A percentile compares a stretch with the other conserved stretches of the same genome.
Evolutionary conservation across 2,329 filamentous ascomycete species (phyloP).

Genomic region (Colletotrichum viniferum): DNA sequence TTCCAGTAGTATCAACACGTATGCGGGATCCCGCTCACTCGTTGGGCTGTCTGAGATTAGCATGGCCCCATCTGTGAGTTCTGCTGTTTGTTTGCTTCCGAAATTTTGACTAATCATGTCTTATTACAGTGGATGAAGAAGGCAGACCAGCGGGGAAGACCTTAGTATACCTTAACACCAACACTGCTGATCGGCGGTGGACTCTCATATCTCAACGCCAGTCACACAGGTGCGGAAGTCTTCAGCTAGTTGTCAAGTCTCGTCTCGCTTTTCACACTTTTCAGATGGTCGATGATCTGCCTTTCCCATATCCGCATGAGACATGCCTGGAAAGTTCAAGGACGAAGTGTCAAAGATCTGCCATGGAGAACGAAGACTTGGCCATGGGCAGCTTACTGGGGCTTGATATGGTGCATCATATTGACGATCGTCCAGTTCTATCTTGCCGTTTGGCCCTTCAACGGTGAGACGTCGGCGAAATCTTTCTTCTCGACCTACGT

Average conservation of each 20-base stretch:
- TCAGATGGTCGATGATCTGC: constrained; percentile 47
- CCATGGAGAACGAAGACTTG: constrained; percentile 48
- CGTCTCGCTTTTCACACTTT: constrained; percentile 47
- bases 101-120: neutral
- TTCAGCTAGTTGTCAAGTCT: constrained; percentile 52
- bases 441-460: constrained; percentile 48
- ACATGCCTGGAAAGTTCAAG: constrained; percentile 41
- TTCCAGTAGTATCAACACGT: constrained; percentile 44
- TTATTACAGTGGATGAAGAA: neutral
- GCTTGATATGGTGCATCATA: constrained; percentile 45
- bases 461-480: constrained; percentile 31
- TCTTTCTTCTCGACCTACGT: constrained; percentile 53
- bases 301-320: constrained; percentile 46
- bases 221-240: constrained; percentile 41
- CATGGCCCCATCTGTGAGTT: constrained; percentile 21
- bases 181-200: constrained; percentile 55
- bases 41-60: constrained; percentile 46
- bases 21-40: constrained; percentile 43
- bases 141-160: neutral
- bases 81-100: neutral
- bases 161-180: constrained; percentile 34
- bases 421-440: constrained; percentile 52
- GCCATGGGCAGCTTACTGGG: constrained; percentile 47
- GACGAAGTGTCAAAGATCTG: constrained; percentile 36
- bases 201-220: constrained; percentile 49